Evolutionary conservation across 495 filamentous ascomycete species (phyloP), one percentile per base, ranked within the genome.

Genomic region (Monascus purpureus): DNA sequence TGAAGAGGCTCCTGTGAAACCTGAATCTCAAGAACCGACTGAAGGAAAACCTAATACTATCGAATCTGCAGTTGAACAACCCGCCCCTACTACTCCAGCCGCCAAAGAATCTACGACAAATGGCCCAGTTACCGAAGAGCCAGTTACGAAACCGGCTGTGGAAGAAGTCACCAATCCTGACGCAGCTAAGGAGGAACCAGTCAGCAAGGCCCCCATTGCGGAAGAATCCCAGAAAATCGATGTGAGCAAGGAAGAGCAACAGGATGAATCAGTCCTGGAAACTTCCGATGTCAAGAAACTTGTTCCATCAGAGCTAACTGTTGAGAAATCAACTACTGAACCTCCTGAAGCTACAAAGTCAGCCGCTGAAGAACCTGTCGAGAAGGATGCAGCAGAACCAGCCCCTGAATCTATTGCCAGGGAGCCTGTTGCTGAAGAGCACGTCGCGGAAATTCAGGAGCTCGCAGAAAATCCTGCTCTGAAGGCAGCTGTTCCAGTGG

Each of bases 341-440:
- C 18, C 40, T 16, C 9, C 25, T 33, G 29, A 19, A 14, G 28
- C 25, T 20, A 27, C 17, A n/a, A 28, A 33, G 17, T 13, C 23
- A 12, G 31, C 18, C 11, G 32, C 27, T 13, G 33, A 44, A 16
- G 35, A 42, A 19, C 13, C 39, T 15, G 14, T 24, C 25, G 33
- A 37, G 20, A 39, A 41, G 12, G n/a, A 32, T 26, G 18, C 32
- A 8, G 17, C 30, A 8, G 33, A 40, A 24, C 29, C 17, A 12
- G 17, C 13, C 22, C 15, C 9, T 17, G 26, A 13, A 12, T 16
- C 23, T 7, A 29, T 30, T n/a, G 25, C 31, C n/a, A 17, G 11
- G 4, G 36, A 38, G 19, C 11, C 29, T 16, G 12, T 14, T n/a
- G 41, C 36, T 8, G 41, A 44, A 35, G 18, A 39, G 22, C 13